Percentiles rank a stretch among this genome's conserved stretches.
These are phyloP conservation scores for Hypoxylon subgilvum DNA, from an alignment of 495 filamentous ascomycete genomes.

Conservation along the genomic window DNA sequence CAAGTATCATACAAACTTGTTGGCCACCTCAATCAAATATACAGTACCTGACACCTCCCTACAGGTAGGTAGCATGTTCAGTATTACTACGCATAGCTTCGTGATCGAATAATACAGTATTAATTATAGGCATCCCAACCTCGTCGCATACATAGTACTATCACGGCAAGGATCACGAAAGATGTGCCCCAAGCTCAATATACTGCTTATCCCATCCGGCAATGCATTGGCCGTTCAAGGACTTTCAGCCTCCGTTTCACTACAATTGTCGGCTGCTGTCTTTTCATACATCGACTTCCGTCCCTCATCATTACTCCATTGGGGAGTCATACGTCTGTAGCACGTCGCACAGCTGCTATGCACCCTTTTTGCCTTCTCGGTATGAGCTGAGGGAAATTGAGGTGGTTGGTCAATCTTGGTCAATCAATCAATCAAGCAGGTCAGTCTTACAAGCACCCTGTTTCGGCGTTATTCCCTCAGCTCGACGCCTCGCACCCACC, in stretches of 20 bases:
- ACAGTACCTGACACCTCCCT: no score
- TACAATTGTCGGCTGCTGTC: conserved; percentile 2
- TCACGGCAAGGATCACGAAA: conserved; percentile 8
- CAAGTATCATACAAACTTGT: background rate
- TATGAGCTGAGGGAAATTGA: conserved; percentile 14
- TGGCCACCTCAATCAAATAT: conserved; percentile 12
- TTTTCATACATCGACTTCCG: conserved; percentile 5
- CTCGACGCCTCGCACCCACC: conserved; percentile 26
- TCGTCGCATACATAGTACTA: conserved; percentile 9
- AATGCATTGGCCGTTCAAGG: conserved; percentile 24
- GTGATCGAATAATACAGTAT: conserved; percentile 4
- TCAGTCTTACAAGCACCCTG: conserved; percentile 10
- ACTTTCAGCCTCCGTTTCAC: conserved; percentile 34
- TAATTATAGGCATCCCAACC: background rate
- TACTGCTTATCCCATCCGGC: conserved; percentile 1
- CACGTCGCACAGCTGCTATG: conserved; percentile 24
- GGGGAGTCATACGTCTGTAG: conserved; percentile 3
- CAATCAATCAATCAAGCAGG: conserved; percentile 1
- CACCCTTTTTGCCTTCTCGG: conserved; percentile 18
- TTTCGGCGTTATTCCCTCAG: conserved; percentile 38
- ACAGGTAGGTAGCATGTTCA: no score
- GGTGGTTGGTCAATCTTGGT: conserved; percentile 32
- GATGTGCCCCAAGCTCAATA: background rate
- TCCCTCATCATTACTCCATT: conserved; percentile 11
- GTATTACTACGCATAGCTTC: conserved; percentile 14